Evolutionary conservation across 2,329 filamentous ascomycete genomes (phyloP), one percentile per base, ranked within the genome.

Genomic region (Apiospora malaysiana): DNA sequence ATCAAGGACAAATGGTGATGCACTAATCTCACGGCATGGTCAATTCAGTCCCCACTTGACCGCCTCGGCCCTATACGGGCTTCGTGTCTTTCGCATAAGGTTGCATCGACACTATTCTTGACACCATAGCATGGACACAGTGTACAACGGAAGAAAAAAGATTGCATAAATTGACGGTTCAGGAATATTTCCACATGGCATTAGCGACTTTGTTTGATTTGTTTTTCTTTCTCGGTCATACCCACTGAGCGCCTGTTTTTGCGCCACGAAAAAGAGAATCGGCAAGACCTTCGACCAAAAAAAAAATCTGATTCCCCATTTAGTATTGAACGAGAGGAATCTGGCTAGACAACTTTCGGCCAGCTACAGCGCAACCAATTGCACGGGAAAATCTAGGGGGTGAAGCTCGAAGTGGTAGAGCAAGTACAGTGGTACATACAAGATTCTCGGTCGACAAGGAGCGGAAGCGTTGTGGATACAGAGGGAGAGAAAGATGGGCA

Each of bases 151-250:
- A 79, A 81, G 82, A 79, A 80, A 81, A 81, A 83, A 82, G 81
- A 82, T 82, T 83, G 79, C 79, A 80, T 83, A 81, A 77, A 68
- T 82, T 80, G 80, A 80, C 80, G 80, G 81, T 81, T 81, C 77
- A 79, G 78, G 80, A 76, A 80, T 79, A 83, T 82, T 81, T 83
- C 67, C 80, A 18, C 81, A 83, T 82, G 82, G 83, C 83, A 84
- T 84, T 81, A 85, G 83, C 83, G 83, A 83, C 81, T 81, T 81
- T 63, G 77, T 79, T 82, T 77, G 74, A 74, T 75, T 79, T 79
- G 75, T 78, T 77, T 78, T 77, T 73, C 73, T 78, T 79, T 74
- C 71, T 73, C 74, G 73, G 74, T 78, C 79, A 80, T 80, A 80
- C 79, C 79, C 79, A 77, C 75, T 78, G 71, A 74, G 78, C 78